A percentile compares a stretch with the other conserved stretches of the same genome.
Evolutionary conservation across 495 filamentous ascomycete genomes (phyloP).

Genomic region (Neurospora sp.): DNA sequence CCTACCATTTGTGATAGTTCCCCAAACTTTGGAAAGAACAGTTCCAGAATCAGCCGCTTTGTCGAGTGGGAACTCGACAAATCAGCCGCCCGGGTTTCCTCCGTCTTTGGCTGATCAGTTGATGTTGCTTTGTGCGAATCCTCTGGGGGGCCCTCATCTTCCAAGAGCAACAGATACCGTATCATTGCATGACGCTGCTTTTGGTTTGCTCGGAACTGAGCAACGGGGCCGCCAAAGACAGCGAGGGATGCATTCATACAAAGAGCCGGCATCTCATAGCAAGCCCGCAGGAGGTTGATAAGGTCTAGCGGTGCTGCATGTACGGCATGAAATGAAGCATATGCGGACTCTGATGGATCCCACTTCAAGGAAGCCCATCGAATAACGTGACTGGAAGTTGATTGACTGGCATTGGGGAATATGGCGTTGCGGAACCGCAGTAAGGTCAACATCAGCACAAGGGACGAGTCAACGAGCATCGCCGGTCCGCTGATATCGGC

Average conservation of each 20-base stretch:
- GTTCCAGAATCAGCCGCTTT: slow-evolving; percentile 38
- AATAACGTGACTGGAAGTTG: slow-evolving; percentile 58
- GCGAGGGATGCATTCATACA: slow-evolving; percentile 15
- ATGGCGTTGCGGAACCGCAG: slow-evolving; percentile 48
- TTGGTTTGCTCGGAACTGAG: slow-evolving; percentile 23
- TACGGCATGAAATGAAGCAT: slow-evolving; percentile 28
- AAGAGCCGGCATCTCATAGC: slow-evolving; percentile 26
- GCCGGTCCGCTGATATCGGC: slow-evolving; percentile 75
- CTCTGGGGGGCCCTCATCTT: slow-evolving; percentile 5
- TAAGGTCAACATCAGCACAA: slow-evolving; percentile 61
- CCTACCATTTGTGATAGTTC: slow-evolving; percentile 29
- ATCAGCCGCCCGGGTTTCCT: slow-evolving; percentile 16
- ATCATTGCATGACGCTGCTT: slow-evolving; percentile 15
- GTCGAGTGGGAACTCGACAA: slow-evolving; percentile 29
- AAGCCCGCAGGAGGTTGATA: slow-evolving; percentile 35
- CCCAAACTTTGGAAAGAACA: slow-evolving; percentile 36
- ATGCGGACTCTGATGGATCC: slow-evolving; percentile 44
- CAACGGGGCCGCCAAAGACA: slow-evolving; percentile 29
- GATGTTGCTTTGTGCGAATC: background rate
- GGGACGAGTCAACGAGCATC: slow-evolving; percentile 63
- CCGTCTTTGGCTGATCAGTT: background rate
- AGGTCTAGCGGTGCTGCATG: slow-evolving; percentile 34
- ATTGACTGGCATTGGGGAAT: slow-evolving; percentile 52
- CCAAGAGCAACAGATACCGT: slow-evolving; percentile 33
- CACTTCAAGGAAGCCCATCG: slow-evolving; percentile 73